phyloP scores from a whole-genome alignment of 2,329 filamentous ascomycete genomes.

The Zarea fungicola region DNA sequence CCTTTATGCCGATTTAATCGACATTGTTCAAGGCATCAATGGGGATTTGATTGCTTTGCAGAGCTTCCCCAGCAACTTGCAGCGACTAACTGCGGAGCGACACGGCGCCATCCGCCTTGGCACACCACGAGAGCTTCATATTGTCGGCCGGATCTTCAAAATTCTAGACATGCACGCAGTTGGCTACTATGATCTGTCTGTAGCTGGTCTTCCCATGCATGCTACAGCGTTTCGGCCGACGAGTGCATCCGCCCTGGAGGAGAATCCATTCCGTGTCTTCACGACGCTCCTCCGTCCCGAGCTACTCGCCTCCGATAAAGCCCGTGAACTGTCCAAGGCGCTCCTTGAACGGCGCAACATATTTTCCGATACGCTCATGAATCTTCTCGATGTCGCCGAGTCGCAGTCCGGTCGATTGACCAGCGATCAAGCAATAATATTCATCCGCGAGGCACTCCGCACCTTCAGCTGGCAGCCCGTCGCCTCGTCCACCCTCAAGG shows the following conservation, averaged over 20 bases:
- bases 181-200: constrained; percentile 46
- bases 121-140: constrained; percentile 37
- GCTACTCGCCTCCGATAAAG: constrained; percentile 26
- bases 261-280: constrained; percentile 40
- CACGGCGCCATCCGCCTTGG: constrained; percentile 48
- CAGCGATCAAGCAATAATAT: constrained; percentile 25
- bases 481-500: constrained; percentile 33
- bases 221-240: constrained; percentile 46
- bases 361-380: constrained; percentile 34
- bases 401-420: constrained; percentile 23
- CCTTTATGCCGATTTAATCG: constrained; percentile 28
- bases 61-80: neutral
- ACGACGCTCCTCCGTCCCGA: constrained; percentile 35
- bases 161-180: constrained; percentile 44
- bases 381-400: constrained; percentile 32
- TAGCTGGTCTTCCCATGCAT: constrained; percentile 44
- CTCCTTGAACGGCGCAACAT: constrained; percentile 33
- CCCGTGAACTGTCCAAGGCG: constrained; percentile 27
- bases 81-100: constrained; percentile 23
- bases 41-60: neutral
- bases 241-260: constrained; percentile 25
- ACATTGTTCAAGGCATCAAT: constrained; percentile 26
- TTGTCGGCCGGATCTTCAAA: constrained; percentile 38
- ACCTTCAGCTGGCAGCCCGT: constrained; percentile 44
- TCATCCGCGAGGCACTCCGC: constrained; percentile 39